These are phyloP conservation scores for Astrephomene gubernaculifera DNA, from an alignment of 139 green algal species.

Conservation along the genomic window DNA sequence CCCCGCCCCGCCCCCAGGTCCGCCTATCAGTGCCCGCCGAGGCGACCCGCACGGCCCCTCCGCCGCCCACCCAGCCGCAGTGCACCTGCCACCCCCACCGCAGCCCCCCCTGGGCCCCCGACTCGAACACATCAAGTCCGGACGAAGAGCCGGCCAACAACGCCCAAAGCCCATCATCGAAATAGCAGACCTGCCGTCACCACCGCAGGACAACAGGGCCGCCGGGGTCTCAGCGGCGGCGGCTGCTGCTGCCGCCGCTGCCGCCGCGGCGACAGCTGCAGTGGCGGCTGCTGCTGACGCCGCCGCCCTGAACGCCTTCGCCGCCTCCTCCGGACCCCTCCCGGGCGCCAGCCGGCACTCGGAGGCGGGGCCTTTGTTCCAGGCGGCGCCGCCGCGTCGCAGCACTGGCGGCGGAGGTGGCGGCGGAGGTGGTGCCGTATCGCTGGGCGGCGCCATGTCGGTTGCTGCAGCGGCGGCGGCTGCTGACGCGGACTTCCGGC, in stretches of 20 bases:
- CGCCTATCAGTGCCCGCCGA: not conserved
- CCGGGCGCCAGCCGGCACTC: not conserved
- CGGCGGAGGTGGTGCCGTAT: not conserved
- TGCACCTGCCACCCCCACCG: too few species aligned
- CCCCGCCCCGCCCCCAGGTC: not conserved
- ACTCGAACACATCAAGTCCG: conserved; percentile 23
- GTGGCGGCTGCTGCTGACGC: not conserved
- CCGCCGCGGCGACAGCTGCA: not conserved
- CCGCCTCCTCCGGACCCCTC: not conserved
- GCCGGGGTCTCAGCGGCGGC: not conserved
- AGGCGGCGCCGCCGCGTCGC: not conserved
- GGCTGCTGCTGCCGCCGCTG: not conserved
- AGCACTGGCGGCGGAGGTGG: not conserved
- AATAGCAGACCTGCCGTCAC: not conserved
- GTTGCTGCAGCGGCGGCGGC: too few species aligned
- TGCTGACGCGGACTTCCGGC: too few species aligned
- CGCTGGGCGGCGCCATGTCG: not conserved
- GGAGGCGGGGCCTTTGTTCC: not conserved
- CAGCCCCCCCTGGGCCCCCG: not conserved
- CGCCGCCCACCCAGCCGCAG: too few species aligned
- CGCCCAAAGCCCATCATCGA: not conserved
- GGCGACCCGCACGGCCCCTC: not conserved
- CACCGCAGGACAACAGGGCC: not conserved
- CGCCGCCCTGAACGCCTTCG: not conserved
- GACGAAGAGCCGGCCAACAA: conserved; percentile 4